Base-by-base conservation (phyloP, 805 yeast species). In the Barnettozyma sp. region DNA sequence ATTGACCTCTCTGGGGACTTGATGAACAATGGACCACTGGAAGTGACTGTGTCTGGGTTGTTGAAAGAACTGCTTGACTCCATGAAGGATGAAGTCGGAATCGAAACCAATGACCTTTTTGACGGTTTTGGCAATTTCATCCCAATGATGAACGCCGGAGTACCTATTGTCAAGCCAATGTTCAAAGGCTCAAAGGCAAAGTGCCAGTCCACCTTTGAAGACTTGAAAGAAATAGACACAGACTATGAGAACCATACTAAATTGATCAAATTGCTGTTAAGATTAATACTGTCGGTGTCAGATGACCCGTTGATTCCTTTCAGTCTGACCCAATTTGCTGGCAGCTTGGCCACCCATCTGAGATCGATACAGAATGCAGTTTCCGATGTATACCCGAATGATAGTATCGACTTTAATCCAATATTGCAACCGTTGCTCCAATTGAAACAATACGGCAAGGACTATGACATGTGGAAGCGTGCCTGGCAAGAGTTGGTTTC, bases 251-350 rank as follows among this genome's bases (percentile, higher is more conserved):
- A 70, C 34, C 86, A 80, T 49, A 51, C 60, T 7, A 70, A 74
- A 13, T 49, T 86, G 41, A 71, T 77, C 4, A 71, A 76, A 36
- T 51, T 82, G 16, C 49, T 81, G 2, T 65, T 82, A 4, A 62
- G 68, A 30, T 43, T 78, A 4, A 58, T 71, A 0, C 50, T 86
- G n/a, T 67, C 71, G 31, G 50, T 82, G n/a, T 71, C 78, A 0
- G 95, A 87, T 46, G 71, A 69, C 26, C 94, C 97, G 1, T 56
- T 85, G 26, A 63, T 88, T 13, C 95, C 95, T 3, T 81, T 70
- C 45, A 73, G 78, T 51, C 56, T 83, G 23, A 56, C 53, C 4
- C 60, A 62, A 6, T 66, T 74, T 40, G 71, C 73, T 6, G 52
- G 60, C 2, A 59, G 59, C 7, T 44, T 83, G 40, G 62, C 61